Percentiles rank a stretch among this genome's conserved stretches.
Evolutionary conservation across 2,329 filamentous ascomycete genomes (phyloP).

Genomic region (Colletotrichum sublineola): DNA sequence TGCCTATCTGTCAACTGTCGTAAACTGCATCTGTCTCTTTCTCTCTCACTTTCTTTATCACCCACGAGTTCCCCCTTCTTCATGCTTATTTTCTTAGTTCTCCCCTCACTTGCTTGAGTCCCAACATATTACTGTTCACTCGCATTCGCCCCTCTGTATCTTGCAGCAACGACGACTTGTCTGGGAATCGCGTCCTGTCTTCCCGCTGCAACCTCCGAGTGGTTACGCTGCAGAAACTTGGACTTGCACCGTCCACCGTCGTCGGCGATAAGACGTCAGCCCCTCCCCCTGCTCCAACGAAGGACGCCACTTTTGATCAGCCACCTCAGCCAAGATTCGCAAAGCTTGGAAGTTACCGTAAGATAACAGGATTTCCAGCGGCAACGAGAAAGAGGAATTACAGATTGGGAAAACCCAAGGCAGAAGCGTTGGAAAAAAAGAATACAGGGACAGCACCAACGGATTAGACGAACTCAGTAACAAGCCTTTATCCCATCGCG

Average conservation of each 20-base stretch:
- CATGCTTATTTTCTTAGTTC: not conserved
- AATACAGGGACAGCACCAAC: constrained; percentile 5
- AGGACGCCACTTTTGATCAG: constrained; percentile 28
- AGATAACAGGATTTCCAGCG: constrained; percentile 7
- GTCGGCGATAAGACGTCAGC: constrained; percentile 35
- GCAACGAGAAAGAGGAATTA: not conserved
- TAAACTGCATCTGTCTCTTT: constrained; percentile 3
- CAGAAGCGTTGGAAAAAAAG: not conserved
- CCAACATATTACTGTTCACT: not conserved
- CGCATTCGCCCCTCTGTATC: not conserved
- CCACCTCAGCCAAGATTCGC: constrained; percentile 15
- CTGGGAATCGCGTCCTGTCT: constrained; percentile 1
- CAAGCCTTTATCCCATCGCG: constrained; percentile 14
- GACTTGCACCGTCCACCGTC: constrained; percentile 6
- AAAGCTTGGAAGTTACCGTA: constrained; percentile 20
- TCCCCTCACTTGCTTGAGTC: not conserved
- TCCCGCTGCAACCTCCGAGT: constrained; percentile 7
- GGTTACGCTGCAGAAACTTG: constrained; percentile 33
- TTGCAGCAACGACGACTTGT: constrained; percentile 23
- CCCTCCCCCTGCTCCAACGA: not conserved
- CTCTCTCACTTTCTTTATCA: not conserved
- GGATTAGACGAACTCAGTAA: constrained; percentile 35
- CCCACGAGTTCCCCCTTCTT: constrained; percentile 15
- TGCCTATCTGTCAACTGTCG: constrained; percentile 26
- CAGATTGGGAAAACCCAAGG: not conserved